Conservation (phyloP, 768 basidiomycete species). For the Tricholoma terreum region DNA sequence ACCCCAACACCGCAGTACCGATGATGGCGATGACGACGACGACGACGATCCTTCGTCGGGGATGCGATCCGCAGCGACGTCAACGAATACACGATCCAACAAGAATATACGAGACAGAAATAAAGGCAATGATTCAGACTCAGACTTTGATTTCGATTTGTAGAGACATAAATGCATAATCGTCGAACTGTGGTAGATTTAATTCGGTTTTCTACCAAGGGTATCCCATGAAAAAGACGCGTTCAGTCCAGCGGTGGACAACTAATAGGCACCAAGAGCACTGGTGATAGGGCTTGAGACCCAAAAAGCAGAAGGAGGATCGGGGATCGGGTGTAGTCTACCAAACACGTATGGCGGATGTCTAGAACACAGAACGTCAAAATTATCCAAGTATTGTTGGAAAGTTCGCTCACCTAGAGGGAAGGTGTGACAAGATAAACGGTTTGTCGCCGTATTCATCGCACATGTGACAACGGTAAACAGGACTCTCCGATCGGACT, state of each 20-base stretch:
- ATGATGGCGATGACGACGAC: slow-evolving; percentile 43
- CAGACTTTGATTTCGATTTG: slow-evolving; percentile 80
- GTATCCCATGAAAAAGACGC: neutral
- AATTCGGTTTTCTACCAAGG: neutral
- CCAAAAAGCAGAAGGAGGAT: neutral
- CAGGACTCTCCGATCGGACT: slow-evolving; percentile 7
- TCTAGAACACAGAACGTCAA: neutral
- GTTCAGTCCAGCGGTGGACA: neutral
- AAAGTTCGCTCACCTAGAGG: neutral
- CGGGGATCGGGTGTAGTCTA: neutral
- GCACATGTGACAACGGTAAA: slow-evolving; percentile 18
- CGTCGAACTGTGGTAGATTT: neutral
- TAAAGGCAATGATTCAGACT: slow-evolving; percentile 55
- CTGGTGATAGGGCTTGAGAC: neutral
- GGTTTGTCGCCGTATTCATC: neutral
- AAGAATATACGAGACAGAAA: slow-evolving; percentile 54
- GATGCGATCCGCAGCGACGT: slow-evolving; percentile 55
- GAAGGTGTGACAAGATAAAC: neutral
- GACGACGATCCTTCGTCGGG: slow-evolving; percentile 50
- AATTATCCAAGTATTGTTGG: too few species aligned
- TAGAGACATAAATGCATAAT: slow-evolving; percentile 25
- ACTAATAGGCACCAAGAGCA: neutral
- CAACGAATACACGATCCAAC: slow-evolving; percentile 45
- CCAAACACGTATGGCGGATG: neutral
- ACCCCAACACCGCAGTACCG: slow-evolving; percentile 24